Evolutionary conservation across 257 asterid genomes (phyloP), one percentile per base, ranked within the genome.

Genomic region (Rubia yunnanensis): DNA sequence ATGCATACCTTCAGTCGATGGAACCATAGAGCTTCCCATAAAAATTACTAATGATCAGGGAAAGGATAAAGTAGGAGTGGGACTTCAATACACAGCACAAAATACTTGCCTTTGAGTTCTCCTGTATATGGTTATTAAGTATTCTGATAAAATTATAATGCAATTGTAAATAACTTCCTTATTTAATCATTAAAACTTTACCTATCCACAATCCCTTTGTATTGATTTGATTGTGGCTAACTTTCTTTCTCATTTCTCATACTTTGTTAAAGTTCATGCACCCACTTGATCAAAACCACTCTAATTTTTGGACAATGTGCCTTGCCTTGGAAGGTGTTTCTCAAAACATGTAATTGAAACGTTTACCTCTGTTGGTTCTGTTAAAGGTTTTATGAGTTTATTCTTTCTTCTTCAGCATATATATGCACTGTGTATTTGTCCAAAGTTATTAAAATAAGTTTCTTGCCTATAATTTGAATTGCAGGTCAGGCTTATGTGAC

Each of bases 401-500:
- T 18, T 20, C 23, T 31, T 32, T 18, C 10, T 6, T 60, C 31
- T 55, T 11, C 4, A 4, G 28, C 49, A 32, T 60, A 26, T 18
- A 4, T 58, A 5, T 32, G 27, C 30, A 24, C 15, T 68, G 27
- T 20, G 36, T 60, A 41, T 36, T 11, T 35, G 36, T 13, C 5
- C 5, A 46, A 7, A 20, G 7, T 7, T 24, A 66, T 18, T 55
- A 9, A 35, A 55, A 20, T 44, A 8, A 34, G 27, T 7, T 10
- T 48, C 30, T 65, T 17, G 0, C 60, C 18, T 41, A 49, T 50
- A 39, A 24, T 74, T 52, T 78, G 79, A 61, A 60, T 39, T 72
- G 79, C 79, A 92, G 99, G 84, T 84, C 96, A 34, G 75, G 80
- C 50, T 68, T 84, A 9, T 92, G 99, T 39, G 92, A 86, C 64